Conservation (phyloP, 2,329 filamentous ascomycete species). For the Corynespora cassiicola region DNA sequence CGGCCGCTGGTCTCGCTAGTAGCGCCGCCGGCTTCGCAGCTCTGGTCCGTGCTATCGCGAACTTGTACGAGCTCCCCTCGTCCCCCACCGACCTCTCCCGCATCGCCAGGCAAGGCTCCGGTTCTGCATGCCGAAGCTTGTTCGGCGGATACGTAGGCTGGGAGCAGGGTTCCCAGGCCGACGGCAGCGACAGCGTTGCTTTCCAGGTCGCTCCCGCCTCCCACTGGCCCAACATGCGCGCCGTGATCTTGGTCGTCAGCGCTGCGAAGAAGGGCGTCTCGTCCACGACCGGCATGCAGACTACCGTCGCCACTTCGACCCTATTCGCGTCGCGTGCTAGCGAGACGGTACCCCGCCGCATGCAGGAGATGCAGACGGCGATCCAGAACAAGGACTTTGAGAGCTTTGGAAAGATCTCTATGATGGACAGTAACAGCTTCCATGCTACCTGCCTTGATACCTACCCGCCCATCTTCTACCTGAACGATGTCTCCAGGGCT, state of each 20-base stretch:
- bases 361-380: constrained; percentile 84
- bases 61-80: constrained; percentile 86
- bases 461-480: constrained; percentile 96
- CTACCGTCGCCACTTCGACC: constrained; percentile 89
- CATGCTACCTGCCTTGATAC: constrained; percentile 95
- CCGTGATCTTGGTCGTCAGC: constrained; percentile 87
- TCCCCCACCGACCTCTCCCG: constrained; percentile 82
- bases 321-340: constrained; percentile 80
- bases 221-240: constrained; percentile 96
- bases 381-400: constrained; percentile 81
- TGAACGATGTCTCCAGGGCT: constrained; percentile 90
- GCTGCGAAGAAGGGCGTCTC: constrained; percentile 96
- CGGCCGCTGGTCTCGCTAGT: constrained; percentile 82
- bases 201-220: constrained; percentile 85
- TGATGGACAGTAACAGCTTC: constrained; percentile 97
- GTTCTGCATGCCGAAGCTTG: constrained; percentile 89
- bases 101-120: constrained; percentile 92
- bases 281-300: constrained; percentile 94
- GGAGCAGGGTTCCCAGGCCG: constrained; percentile 76
- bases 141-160: constrained; percentile 97
- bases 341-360: constrained; percentile 79
- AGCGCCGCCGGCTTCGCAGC: constrained; percentile 72
- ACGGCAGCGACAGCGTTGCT: constrained; percentile 87
- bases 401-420: constrained; percentile 86
- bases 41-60: constrained; percentile 81